phyloP scores from a whole-genome alignment of 495 filamentous ascomycete genomes.

The Clohesyomyces aquaticus region DNA sequence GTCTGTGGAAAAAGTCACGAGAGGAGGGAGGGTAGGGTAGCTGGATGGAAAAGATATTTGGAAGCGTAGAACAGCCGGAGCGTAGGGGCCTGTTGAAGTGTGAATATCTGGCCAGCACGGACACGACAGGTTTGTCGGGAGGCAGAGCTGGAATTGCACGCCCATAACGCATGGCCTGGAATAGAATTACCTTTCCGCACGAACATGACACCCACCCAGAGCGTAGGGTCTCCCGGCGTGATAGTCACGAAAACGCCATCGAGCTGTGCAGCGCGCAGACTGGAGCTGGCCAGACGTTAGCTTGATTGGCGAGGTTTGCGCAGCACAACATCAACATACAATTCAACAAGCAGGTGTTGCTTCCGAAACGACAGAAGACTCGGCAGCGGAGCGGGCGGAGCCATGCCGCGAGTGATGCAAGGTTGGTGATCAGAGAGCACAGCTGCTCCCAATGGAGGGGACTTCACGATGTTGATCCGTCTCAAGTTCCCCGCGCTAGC shows the following conservation, averaged over 20 bases:
- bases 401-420: conserved; percentile 28
- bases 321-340: conserved; percentile 38
- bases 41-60: conserved; percentile 80
- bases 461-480: no score
- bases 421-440: background rate
- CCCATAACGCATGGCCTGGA: background rate
- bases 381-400: conserved; percentile 24
- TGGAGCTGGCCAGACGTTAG: conserved; percentile 61
- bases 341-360: conserved; percentile 42
- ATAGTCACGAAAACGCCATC: conserved; percentile 84
- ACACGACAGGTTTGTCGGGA: background rate
- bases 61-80: conserved; percentile 85
- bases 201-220: conserved; percentile 91
- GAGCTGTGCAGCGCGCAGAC: conserved; percentile 77
- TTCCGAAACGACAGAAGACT: conserved; percentile 36
- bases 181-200: conserved; percentile 71
- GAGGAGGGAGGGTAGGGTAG: conserved; percentile 79
- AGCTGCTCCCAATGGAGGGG: conserved; percentile 10
- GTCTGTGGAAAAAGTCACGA: conserved; percentile 85
- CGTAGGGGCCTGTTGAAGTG: conserved; percentile 73
- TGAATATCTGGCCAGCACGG: conserved; percentile 5
- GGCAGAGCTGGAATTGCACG: background rate
- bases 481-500: no score
- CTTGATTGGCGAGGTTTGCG: background rate
- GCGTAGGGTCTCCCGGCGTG: conserved; percentile 73